Conservation (phyloP, 1,139 yeast species). For the Candida anutae region DNA sequence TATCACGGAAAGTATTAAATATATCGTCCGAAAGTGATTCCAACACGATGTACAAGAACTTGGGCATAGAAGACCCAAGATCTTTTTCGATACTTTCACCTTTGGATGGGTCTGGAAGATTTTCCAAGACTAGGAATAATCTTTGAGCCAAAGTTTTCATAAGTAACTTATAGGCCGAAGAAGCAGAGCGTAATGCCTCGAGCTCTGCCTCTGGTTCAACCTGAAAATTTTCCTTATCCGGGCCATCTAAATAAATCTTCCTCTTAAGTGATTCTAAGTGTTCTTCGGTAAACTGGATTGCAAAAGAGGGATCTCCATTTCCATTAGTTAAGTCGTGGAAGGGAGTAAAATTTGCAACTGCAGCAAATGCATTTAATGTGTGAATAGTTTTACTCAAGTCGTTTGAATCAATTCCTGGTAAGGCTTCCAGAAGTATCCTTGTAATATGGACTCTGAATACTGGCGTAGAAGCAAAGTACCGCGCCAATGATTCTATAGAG, state of each 20-base stretch:
- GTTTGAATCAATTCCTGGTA: conserved; percentile 85
- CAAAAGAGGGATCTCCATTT: conserved; percentile 44
- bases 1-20: conserved; percentile 44
- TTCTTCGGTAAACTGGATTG: conserved; percentile 64
- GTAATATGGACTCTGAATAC: conserved; percentile 73
- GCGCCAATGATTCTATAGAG: conserved; percentile 55
- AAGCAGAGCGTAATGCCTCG: conserved; percentile 63
- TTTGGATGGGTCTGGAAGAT: conserved; percentile 57
- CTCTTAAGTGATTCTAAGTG: conserved; percentile 48
- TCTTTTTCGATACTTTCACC: conserved; percentile 42
- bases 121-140: conserved; percentile 62
- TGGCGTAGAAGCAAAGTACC: conserved; percentile 61
- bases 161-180: conserved; percentile 62
- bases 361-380: conserved; percentile 63
- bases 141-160: conserved; percentile 51
- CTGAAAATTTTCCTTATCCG: conserved; percentile 10
- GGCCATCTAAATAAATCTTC: conserved; percentile 15
- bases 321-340: conserved; percentile 45
- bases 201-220: conserved; percentile 40
- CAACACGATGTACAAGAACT: conserved; percentile 57
- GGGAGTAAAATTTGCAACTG: conserved; percentile 70
- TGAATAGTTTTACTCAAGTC: conserved; percentile 70
- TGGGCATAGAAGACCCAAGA: conserved; percentile 52
- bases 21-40: conserved; percentile 66
- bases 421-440: conserved; percentile 56